Percentiles rank a stretch among this genome's conserved stretches.
Evolutionary conservation across 1,284 basidiomycete species (phyloP).

Genomic region (Papiliotrema terrestris): DNA sequence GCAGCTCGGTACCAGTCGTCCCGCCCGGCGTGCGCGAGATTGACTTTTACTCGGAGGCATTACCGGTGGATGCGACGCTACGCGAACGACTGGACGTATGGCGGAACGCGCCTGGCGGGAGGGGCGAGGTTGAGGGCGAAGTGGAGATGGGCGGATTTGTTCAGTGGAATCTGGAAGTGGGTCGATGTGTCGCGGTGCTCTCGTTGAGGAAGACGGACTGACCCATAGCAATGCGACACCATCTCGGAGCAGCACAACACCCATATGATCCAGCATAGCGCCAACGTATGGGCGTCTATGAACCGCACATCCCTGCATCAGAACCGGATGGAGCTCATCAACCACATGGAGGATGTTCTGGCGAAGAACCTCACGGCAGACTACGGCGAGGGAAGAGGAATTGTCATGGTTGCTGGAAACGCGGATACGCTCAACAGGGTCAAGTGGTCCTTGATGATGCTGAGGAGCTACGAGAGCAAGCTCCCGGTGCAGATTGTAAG

Average conservation of each 20-base stretch:
- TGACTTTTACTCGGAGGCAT: constrained; percentile 44
- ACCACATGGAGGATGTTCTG: constrained; percentile 35
- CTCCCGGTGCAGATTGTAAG: constrained; percentile 49
- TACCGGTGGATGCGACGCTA: constrained; percentile 46
- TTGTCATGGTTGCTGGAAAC: constrained; percentile 54
- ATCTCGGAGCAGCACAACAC: constrained; percentile 45
- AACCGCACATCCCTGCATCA: constrained; percentile 38
- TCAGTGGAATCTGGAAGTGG: constrained; percentile 44
- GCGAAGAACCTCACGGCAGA: constrained; percentile 17
- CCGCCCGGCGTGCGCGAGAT: constrained; percentile 20
- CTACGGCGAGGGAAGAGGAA: constrained; percentile 43
- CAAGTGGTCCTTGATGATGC: constrained; percentile 46
- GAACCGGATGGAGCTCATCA: constrained; percentile 43
- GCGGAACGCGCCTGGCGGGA: constrained; percentile 47
- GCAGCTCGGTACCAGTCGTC: background rate
- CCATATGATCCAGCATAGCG: constrained; percentile 43
- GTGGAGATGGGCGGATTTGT: constrained; percentile 46
- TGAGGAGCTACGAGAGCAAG: constrained; percentile 40
- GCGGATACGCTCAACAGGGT: constrained; percentile 52
- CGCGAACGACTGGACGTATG: constrained; percentile 48
- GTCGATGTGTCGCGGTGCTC: constrained; percentile 3
- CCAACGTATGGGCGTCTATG: constrained; percentile 43
- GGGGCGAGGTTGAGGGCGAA: constrained; percentile 39
- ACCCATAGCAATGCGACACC: constrained; percentile 34
- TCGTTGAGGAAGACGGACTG: background rate